Conservation (phyloP, 2,329 filamentous ascomycete genomes). For the Capronia americana region DNA sequence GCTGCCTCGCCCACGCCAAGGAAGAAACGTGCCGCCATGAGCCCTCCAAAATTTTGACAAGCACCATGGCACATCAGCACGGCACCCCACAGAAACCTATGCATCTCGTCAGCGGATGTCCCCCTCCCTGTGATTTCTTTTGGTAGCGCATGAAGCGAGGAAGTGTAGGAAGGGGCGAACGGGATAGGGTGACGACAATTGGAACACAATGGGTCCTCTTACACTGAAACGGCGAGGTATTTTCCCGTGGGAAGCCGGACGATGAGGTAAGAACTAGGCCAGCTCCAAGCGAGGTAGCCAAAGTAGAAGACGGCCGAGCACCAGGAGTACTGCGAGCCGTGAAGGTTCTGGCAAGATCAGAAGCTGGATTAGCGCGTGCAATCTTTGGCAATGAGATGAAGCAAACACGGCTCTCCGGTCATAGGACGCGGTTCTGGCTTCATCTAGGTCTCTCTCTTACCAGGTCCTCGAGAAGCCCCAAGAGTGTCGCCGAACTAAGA, state of each 20-base stretch:
- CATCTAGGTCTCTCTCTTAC: constrained; percentile 12
- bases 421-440: not conserved
- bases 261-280: constrained; percentile 41
- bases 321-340: constrained; percentile 43
- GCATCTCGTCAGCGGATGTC: not conserved
- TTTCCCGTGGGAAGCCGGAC: constrained; percentile 41
- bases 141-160: too few species aligned
- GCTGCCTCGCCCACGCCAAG: constrained; percentile 51
- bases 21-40: constrained; percentile 52
- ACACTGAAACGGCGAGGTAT: constrained; percentile 41
- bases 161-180: not conserved
- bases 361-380: constrained; percentile 19
- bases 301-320: constrained; percentile 44
- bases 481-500: constrained; percentile 43
- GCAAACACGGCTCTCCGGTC: not conserved
- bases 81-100: constrained; percentile 44
- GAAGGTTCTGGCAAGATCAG: constrained; percentile 36
- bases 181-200: not conserved
- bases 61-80: constrained; percentile 46
- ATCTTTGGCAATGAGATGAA: not conserved
- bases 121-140: not conserved
- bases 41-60: constrained; percentile 42
- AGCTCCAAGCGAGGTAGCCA: constrained; percentile 43
- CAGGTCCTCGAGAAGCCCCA: constrained; percentile 41
- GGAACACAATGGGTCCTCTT: constrained; percentile 5